Evolutionary conservation across 805 yeast species (phyloP).

Genomic region (Naumovozyma dairenensis): DNA sequence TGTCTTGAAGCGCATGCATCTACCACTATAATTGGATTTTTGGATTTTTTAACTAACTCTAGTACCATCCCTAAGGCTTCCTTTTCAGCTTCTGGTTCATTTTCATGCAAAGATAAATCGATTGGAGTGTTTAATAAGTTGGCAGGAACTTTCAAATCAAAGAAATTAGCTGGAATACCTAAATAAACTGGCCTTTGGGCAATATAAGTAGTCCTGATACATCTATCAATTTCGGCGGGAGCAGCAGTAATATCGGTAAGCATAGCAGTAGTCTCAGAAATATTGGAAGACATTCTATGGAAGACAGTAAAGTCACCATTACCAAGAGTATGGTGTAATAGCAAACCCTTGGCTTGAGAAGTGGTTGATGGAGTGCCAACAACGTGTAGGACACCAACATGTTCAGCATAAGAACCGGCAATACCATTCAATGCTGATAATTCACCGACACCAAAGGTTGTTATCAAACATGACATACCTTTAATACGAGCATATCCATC

Average conservation of each 20-base stretch:
- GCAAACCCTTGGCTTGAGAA: constrained; percentile 41
- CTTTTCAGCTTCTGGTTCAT: constrained; percentile 43
- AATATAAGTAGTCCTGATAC: constrained; percentile 51
- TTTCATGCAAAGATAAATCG: constrained; percentile 40
- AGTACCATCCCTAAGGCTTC: constrained; percentile 44
- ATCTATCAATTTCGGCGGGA: constrained; percentile 52
- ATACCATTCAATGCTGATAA: constrained; percentile 70
- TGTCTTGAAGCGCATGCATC: constrained; percentile 77
- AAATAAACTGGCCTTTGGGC: constrained; percentile 65
- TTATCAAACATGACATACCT: constrained; percentile 58
- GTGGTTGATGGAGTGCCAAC: constrained; percentile 75
- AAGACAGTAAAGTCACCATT: constrained; percentile 64
- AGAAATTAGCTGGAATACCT: constrained; percentile 65
- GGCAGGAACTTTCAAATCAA: constrained; percentile 45
- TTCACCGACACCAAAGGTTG: constrained; percentile 87
- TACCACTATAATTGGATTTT: constrained; percentile 56
- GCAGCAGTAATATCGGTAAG: constrained; percentile 49
- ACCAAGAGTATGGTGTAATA: constrained; percentile 67
- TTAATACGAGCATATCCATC: constrained; percentile 79
- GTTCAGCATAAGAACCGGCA: constrained; percentile 82
- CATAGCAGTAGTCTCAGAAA: constrained; percentile 48
- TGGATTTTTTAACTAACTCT: constrained; percentile 39
- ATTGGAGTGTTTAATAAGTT: constrained; percentile 46
- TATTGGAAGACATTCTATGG: constrained; percentile 55
- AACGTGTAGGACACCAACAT: constrained; percentile 69